Conservation (phyloP, 169 alveolate genomes). For the Plasmodium vivax region DNA sequence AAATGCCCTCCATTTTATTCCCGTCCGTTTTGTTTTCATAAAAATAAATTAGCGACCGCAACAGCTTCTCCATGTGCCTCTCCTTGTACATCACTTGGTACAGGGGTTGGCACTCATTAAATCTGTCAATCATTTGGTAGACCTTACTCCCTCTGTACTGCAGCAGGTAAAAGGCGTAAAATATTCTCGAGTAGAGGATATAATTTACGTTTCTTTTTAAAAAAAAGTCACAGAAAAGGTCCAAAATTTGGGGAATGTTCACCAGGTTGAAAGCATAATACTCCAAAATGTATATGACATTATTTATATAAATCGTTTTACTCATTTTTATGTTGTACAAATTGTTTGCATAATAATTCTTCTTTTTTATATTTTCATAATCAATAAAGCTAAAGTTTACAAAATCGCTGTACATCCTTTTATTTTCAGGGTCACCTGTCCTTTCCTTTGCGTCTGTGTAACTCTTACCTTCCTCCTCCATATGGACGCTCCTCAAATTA, state of each 20-base stretch:
- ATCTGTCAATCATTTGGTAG: constrained; percentile 32
- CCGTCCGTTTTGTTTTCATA: constrained; percentile 41
- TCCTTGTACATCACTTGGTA: constrained; percentile 69
- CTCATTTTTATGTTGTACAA: constrained; percentile 61
- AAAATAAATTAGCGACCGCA: constrained; percentile 46
- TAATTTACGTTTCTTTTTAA: constrained; percentile 38
- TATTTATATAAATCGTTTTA: constrained; percentile 52
- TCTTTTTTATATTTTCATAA: constrained; percentile 74
- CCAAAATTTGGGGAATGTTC: constrained; percentile 14
- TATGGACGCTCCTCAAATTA: constrained; percentile 6
- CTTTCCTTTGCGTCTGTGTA: neutral
- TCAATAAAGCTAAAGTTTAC: constrained; percentile 73
- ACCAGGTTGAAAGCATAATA: constrained; percentile 69
- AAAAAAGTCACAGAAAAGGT: constrained; percentile 57
- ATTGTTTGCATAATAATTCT: constrained; percentile 57
- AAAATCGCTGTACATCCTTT: constrained; percentile 6
- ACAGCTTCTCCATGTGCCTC: constrained; percentile 27
- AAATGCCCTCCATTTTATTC: constrained; percentile 5
- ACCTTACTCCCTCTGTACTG: constrained; percentile 14
- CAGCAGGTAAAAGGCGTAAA: constrained; percentile 53
- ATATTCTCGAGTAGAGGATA: constrained; percentile 72
- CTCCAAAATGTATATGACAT: constrained; percentile 63
- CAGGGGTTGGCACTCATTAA: constrained; percentile 40
- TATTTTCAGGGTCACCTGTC: neutral
- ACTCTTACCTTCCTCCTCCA: neutral